These are phyloP conservation scores for Oryza australiensis DNA, from an alignment of 176 grass and related monocot genomes.

Conservation along the genomic window DNA sequence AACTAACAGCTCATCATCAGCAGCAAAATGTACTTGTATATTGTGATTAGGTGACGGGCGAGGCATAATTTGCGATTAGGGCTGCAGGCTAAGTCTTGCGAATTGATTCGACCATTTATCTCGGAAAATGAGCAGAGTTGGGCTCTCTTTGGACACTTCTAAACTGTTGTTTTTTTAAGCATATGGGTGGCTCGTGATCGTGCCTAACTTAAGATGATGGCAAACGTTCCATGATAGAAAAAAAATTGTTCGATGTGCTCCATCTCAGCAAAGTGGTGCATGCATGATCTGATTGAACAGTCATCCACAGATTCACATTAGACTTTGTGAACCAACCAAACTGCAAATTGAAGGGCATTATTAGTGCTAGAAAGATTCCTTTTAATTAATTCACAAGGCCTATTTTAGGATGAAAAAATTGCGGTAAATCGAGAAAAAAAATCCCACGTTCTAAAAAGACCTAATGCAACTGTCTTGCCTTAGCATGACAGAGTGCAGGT, in stretches of 20 bases:
- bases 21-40: neutral
- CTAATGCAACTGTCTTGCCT: no score
- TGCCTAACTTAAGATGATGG: constrained; percentile 3
- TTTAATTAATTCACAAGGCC: neutral
- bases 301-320: neutral
- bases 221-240: neutral
- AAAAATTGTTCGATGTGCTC: neutral
- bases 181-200: neutral
- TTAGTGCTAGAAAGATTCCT: neutral
- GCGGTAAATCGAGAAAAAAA: no score
- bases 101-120: neutral
- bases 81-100: neutral
- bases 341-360: neutral
- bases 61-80: neutral
- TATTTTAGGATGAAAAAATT: neutral
- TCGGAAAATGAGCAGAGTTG: neutral
- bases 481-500: no score
- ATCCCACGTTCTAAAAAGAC: no score
- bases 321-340: neutral
- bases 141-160: neutral
- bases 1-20: constrained; percentile 25
- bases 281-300: neutral
- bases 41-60: neutral
- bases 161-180: neutral
- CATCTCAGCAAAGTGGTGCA: neutral